Base-by-base conservation (phyloP, 148 eudicot species). In the Fagopyrum homotropicum region DNA sequence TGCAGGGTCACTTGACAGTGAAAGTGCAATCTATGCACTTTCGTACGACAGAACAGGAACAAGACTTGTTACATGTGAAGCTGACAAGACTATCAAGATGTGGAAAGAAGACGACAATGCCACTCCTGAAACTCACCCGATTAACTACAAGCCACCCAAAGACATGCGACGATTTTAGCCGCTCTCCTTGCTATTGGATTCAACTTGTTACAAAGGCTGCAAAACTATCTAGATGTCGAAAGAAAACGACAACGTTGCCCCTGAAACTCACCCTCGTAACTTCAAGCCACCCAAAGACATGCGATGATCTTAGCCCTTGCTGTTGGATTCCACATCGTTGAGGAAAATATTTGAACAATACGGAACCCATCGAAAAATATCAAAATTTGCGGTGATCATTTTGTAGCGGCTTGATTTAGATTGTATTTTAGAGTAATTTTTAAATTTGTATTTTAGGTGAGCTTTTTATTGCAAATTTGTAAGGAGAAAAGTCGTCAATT, bases 171-270 rank as follows among this genome's bases (percentile, higher is more conserved):
- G 98, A 57, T 95, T 95, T 50, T 93, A 83, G 75, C 71, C 11
- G 17, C 2, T 66, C 43, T 35, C 40, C 40, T 35, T 35, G 40
- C 40, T 35, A 35, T 35, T 35, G 40, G 40, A 35, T 35, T 35
- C 40, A 35, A 81, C 86, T 95, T 57, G 84, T 95, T 30, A 92
- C 93, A 14, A 97, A 95, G 82, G 98, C 98, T 6, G 92, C 85
- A 95, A 95, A 82, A 92, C 98, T 0, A 95, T 95, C 61, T 92
- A 95, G 83, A 92, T 95, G 98, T 95, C 96, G 97, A 95, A 90
- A 81, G 98, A 95, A 80, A 97, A 95, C 46, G 96, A 91, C 76
- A 84, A 75, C 35, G 98, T 97, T 61, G 92, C 97, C 49, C 97
- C 97, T 6, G 97, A 95, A 85, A 89, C 97, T 74, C 91, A 89